Base-by-base conservation (phyloP, 2,329 filamentous ascomycete species). In the Triangularia verruculosa region DNA sequence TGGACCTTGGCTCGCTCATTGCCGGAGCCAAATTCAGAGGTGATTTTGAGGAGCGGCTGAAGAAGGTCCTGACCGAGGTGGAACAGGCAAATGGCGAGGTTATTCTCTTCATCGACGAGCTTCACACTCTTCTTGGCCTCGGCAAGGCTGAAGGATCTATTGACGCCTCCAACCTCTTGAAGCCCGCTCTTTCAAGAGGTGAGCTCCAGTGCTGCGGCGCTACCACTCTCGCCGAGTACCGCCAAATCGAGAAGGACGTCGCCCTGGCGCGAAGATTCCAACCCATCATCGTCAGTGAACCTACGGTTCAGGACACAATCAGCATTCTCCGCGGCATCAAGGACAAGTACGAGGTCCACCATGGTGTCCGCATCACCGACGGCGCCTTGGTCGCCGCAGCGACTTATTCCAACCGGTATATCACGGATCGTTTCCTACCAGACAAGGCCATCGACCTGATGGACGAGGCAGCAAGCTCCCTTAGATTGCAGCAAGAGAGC, bases 391-490 rank as follows among this genome's bases (percentile, higher is more conserved):
- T 99, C 13, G 93, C 95, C 1, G 94, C 95, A 2, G 93, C 94
- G 1, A 91, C 92, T 0, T 91, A 96, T 73, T 95, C 91, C 67
- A 98, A 98, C 72, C 90, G 95, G 59, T 99, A 98, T 75, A 95
- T 99, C 70, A 97, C 93, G 13, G 94, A 98, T 73, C 89, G 95
- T 1, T 98, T 97, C 77, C 81, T 98, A 0, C 95, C 95, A 0
- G 95, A 99, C 77, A 98, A 98, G 75, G 95, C 95, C 2, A 98
- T 99, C 67, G 95, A 98, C 74, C 78, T 98, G 15, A 95, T 99
- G 75, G 95, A 98, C 68, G 95, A 98, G 78, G 95, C 95, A 9
- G 93, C 94, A 1, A 96, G 91, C 65, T 92, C 93, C 22, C 80
- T 98, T 9, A 88, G 96, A 53, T 78, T 98, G 30, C 94, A 98